These are phyloP conservation scores for Lophium mytilinum DNA, from an alignment of 495 filamentous ascomycete species.

Conservation along the genomic window DNA sequence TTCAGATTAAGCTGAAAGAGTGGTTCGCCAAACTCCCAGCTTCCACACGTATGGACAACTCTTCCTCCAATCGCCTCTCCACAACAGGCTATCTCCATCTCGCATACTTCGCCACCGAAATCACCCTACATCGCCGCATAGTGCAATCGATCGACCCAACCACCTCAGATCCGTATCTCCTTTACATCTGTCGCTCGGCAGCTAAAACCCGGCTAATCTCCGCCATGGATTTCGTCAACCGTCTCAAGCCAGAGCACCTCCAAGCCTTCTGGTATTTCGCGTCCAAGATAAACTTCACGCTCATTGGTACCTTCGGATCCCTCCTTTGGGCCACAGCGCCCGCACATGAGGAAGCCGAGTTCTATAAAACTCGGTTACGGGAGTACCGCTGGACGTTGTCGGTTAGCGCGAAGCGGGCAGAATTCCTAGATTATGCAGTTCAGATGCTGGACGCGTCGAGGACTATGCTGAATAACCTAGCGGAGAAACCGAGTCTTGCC, in stretches of 20 bases:
- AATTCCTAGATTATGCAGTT: slow-evolving; percentile 70
- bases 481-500: slow-evolving; percentile 29
- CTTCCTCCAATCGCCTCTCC: slow-evolving; percentile 32
- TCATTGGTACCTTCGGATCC: slow-evolving; percentile 72
- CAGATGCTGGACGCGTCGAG: slow-evolving; percentile 53
- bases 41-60: slow-evolving; percentile 56
- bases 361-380: slow-evolving; percentile 74
- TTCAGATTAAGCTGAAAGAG: slow-evolving; percentile 74
- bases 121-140: slow-evolving; percentile 76
- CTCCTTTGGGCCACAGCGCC: slow-evolving; percentile 83
- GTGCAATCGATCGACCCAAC: slow-evolving; percentile 57
- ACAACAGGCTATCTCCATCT: slow-evolving; percentile 66
- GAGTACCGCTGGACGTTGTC: slow-evolving; percentile 94
- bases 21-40: slow-evolving; percentile 65
- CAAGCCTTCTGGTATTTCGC: slow-evolving; percentile 57
- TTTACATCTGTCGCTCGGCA: slow-evolving; percentile 91
- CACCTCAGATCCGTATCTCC: slow-evolving; percentile 59
- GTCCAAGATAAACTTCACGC: slow-evolving; percentile 70
- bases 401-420: slow-evolving; percentile 72
- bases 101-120: slow-evolving; percentile 76
- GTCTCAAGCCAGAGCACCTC: slow-evolving; percentile 33
- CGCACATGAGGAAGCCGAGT: slow-evolving; percentile 85
- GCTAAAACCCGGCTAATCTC: slow-evolving; percentile 62
- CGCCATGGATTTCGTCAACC: slow-evolving; percentile 40
- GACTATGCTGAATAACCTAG: slow-evolving; percentile 32